Base-by-base conservation (phyloP, 2,329 filamentous ascomycete genomes). In the Fusarium coicis region DNA sequence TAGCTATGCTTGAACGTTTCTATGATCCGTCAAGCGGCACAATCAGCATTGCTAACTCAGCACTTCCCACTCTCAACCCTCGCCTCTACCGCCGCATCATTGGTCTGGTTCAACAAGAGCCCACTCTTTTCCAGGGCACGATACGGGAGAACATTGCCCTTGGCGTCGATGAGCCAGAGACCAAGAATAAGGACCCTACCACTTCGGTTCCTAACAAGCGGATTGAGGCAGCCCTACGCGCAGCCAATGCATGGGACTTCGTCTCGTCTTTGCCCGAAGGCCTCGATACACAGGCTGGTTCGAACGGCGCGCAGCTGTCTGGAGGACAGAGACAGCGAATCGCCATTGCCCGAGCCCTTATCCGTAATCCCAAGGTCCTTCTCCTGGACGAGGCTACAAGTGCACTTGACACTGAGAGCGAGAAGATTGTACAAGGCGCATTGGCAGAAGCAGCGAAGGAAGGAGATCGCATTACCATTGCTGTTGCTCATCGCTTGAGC, bases 401-500 rank as follows among this genome's bases (percentile, higher is more conserved):
- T 50, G 73, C 79, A 34, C 73, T 80, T 37, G 79, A 77, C 26
- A 77, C 73, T 14, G 74, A 76, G 63, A 78, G 67, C 11, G 74
- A 80, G 65, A 76, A 76, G 63, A 76, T 79, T 15, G 76, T 98
- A 67, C 97, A 98, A 81, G 90, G 92, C 73, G 96, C 95, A 4
- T 87, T 98, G 10, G 89, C 89, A 5, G 91, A 89, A 76, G 90
- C 90, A 43, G 87, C 98, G 30, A 90, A 97, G 46, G 87, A 89
- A 72, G 94, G 94, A 39, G 92, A 77, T 46, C 75, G 76, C 19
- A 77, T 76, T 43, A 78, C 76, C 9, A 66, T 78, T 47, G 76
- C 76, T 92, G 97, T 98, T 77, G 96, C 95, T 2, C 95, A 98
- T 83, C 90, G 96, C 46, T 87, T 98, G 9, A 96, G 93, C 10